phyloP scores from a whole-genome alignment of 1,139 yeast genomes.

The Yarrowia galli region DNA sequence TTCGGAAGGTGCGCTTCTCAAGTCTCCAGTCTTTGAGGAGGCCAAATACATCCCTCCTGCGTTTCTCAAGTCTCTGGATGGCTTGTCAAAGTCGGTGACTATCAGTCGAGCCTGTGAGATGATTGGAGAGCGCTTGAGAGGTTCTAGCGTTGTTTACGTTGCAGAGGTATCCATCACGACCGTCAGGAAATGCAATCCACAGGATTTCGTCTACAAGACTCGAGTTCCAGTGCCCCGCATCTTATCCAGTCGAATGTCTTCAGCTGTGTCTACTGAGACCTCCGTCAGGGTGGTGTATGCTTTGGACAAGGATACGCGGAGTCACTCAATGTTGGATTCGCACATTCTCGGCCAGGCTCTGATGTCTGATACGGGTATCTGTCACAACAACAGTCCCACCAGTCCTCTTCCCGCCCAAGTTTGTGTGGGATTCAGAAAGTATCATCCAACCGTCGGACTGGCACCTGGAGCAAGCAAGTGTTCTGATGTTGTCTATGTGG shows the following conservation, averaged over 20 bases:
- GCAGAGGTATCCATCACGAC: conserved; percentile 25
- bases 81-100: background rate
- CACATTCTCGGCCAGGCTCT: conserved; percentile 22
- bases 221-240: conserved; percentile 22
- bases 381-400: conserved; percentile 19
- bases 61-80: conserved; percentile 14
- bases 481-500: background rate
- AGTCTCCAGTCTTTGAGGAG: conserved; percentile 23
- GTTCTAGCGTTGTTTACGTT: conserved; percentile 12
- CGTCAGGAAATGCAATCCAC: conserved; percentile 5
- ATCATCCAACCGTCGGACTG: conserved; percentile 12
- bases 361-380: conserved; percentile 14
- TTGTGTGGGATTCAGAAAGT: conserved; percentile 27
- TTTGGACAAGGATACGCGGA: background rate
- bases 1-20: conserved; percentile 10
- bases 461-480: conserved; percentile 7
- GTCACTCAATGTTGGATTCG: conserved; percentile 13
- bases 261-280: conserved; percentile 17
- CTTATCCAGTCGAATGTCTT: conserved; percentile 1
- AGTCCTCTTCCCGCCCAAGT: conserved; percentile 15
- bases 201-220: conserved; percentile 10
- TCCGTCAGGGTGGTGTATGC: conserved; percentile 14
- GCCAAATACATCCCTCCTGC: conserved; percentile 24
- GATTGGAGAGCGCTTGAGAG: conserved; percentile 15
- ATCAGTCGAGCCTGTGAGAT: conserved; percentile 10